Conservation (phyloP, 768 basidiomycete species). For the Mycena crocata region DNA sequence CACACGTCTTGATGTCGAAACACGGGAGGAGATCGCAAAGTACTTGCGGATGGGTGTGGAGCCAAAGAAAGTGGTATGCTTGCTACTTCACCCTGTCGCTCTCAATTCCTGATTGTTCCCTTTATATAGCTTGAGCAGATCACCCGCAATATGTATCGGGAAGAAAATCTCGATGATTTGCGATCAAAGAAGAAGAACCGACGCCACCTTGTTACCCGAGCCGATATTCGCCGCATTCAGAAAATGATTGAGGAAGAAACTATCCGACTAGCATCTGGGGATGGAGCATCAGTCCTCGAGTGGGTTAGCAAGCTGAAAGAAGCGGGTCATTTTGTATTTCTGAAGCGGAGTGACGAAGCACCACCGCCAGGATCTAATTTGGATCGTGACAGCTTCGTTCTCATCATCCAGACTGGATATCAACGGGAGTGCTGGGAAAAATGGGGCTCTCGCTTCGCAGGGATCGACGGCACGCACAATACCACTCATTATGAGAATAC, state of each 20-base stretch:
- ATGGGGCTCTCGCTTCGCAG: neutral
- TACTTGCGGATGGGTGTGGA: neutral
- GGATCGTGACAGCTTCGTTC: neutral
- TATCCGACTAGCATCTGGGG: neutral
- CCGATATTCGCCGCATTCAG: neutral
- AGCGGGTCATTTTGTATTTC: neutral
- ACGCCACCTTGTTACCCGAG: neutral
- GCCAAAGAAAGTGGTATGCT: neutral
- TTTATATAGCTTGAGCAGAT: neutral
- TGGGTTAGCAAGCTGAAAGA: conserved; percentile 4
- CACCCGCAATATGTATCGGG: neutral
- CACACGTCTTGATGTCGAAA: neutral
- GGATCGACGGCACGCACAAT: conserved; percentile 17
- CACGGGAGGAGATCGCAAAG: neutral
- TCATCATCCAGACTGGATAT: conserved; percentile 19
- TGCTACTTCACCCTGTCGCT: too few species aligned
- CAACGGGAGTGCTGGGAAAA: neutral
- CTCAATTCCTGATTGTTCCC: too few species aligned
- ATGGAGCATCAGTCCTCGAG: too few species aligned
- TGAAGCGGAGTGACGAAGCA: neutral
- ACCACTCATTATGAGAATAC: conserved; percentile 9
- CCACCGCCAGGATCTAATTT: neutral
- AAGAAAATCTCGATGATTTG: neutral
- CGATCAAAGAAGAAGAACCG: neutral
- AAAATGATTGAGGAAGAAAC: too few species aligned